A percentile compares a stretch with the other conserved stretches of the same genome.
Evolutionary conservation across 345 rosid genomes (phyloP).

Genomic region (Acer yangbiense): DNA sequence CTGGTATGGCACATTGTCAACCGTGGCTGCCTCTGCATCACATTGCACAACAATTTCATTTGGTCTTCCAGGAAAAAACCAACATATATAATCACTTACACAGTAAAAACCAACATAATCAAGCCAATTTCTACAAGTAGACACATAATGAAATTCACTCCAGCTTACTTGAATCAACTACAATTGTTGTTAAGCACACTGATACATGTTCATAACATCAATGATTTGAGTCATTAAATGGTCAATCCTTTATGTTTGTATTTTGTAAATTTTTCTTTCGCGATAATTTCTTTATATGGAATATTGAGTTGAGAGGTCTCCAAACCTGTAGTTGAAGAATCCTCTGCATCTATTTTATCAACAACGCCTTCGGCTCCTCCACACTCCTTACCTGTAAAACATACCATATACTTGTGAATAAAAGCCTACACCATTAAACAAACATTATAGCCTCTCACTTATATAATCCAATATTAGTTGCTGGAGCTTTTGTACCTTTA

Average conservation of each 20-base stretch:
- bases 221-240: not conserved
- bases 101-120: not conserved
- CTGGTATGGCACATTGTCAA: too few species aligned
- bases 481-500: not conserved
- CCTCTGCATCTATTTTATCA: not conserved
- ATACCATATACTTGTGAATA: not conserved
- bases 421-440: not conserved
- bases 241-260: not conserved
- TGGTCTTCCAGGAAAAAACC: too few species aligned
- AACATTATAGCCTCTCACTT: not conserved
- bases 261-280: not conserved
- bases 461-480: not conserved
- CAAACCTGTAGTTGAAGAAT: not conserved
- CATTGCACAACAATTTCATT: too few species aligned
- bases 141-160: too few species aligned
- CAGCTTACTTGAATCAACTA: slow-evolving; percentile 6
- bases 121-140: not conserved
- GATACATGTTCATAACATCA: slow-evolving; percentile 6
- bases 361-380: not conserved
- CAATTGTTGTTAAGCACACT: not conserved
- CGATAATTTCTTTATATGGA: not conserved
- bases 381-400: not conserved
- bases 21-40: too few species aligned
- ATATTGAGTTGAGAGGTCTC: not conserved
- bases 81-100: too few species aligned